Evolutionary conservation across 2,329 filamentous ascomycete species (phyloP), one percentile per base, ranked within the genome.

Genomic region (Diaporthe aspalathi): DNA sequence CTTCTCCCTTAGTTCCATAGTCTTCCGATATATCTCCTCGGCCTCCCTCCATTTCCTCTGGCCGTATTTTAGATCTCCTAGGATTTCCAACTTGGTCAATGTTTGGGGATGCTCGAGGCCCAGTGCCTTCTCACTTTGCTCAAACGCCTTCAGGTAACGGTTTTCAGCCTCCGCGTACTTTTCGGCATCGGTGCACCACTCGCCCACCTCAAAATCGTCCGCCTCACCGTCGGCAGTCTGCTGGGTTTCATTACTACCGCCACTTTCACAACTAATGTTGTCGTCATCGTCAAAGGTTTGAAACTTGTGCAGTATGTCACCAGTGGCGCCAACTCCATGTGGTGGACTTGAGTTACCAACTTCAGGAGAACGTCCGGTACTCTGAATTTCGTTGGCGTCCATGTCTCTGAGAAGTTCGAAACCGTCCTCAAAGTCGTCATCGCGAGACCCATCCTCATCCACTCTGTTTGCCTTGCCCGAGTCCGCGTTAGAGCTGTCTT

Each of bases 381-480:
- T 12, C 7, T 47, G 40, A 17, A 9, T 9, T 32, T 29, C 38
- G 56, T 24, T 62, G 38, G 22, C 11, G n/a, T 22, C 17, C 1
- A 32, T 27, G 12, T 62, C 22, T 24, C 38, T 45, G 38, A 29
- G 16, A 8, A 32, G 16, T 16, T 62, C 17, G 56, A 29, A 62
- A 27, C 0, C 24, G 12, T 20, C 56, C 24, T 63, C 45, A 6
- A 66, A 66, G 45, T 52, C 62, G n/a, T 43, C 47, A 52, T 66
- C 47, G 35, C 62, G 45, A 38, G 62, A 66, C 5, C 38, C 56
- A 29, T 66, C 62, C 16, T 66, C 47, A 3, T 52, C 62, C n/a
- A 66, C 62, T 20, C 32, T 29, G 24, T 66, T 38, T 24, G 62
- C 45, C 7, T n/a, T 40, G 4, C 20, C 62, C 24, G 62, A 66